Percentiles rank a stretch among this genome's conserved stretches.
These are phyloP conservation scores for Claviceps spartinae DNA, from an alignment of 2,329 filamentous ascomycete genomes.

Conservation along the genomic window DNA sequence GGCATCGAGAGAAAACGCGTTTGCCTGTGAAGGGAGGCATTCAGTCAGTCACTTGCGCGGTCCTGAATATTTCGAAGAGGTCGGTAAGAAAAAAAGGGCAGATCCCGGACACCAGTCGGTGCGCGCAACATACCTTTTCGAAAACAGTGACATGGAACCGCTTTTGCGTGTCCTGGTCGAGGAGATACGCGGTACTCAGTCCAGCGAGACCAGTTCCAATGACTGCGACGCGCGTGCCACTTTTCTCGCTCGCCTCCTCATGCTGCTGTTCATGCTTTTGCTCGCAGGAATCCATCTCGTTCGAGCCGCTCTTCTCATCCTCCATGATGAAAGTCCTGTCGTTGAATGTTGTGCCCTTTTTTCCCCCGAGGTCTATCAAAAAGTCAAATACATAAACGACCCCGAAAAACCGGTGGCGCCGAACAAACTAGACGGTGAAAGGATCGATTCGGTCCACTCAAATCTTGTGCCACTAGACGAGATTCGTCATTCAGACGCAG, in stretches of 20 bases:
- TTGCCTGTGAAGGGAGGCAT: slow-evolving; percentile 12
- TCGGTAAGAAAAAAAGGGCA: no score
- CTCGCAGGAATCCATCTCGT: neutral
- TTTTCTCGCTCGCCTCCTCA: neutral
- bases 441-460: neutral
- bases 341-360: neutral
- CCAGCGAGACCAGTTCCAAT: slow-evolving; percentile 25
- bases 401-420: no score
- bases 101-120: no score
- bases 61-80: no score
- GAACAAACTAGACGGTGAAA: no score
- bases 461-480: neutral
- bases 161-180: slow-evolving; percentile 17
- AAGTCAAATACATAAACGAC: no score
- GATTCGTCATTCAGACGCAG: neutral
- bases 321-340: neutral
- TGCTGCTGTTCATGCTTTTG: neutral
- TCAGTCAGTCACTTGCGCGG: neutral
- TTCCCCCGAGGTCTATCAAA: no score
- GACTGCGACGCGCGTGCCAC: slow-evolving; percentile 12
- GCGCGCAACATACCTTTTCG: slow-evolving; percentile 18
- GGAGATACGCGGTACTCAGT: slow-evolving; percentile 21
- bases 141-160: slow-evolving; percentile 23
- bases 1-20: slow-evolving; percentile 22
- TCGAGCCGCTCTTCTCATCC: neutral